These are phyloP conservation scores for Pichia sp. DNA, from an alignment of 1,139 yeast genomes.

Conservation along the genomic window DNA sequence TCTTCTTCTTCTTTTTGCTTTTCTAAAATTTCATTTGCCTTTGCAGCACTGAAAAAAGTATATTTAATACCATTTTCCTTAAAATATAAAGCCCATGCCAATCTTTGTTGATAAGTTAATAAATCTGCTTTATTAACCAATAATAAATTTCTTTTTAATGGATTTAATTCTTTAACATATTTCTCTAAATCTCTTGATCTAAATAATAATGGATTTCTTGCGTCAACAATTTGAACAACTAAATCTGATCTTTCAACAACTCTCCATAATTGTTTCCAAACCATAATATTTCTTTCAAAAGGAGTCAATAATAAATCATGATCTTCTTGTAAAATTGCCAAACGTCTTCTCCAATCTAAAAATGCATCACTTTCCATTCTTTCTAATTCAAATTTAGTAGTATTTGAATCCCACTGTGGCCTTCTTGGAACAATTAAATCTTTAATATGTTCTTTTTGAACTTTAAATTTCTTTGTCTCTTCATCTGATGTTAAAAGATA, in stretches of 20 bases:
- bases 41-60: conserved; percentile 89
- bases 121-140: conserved; percentile 94
- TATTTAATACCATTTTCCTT: conserved; percentile 61
- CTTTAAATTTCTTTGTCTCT: conserved; percentile 51
- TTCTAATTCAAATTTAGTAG: conserved; percentile 73
- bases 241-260: conserved; percentile 94
- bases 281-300: conserved; percentile 93
- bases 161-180: conserved; percentile 72
- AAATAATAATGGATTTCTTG: conserved; percentile 87
- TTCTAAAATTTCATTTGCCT: conserved; percentile 68
- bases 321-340: conserved; percentile 78
- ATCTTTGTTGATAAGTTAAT: conserved; percentile 68
- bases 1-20: conserved; percentile 43
- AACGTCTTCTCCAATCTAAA: conserved; percentile 85
- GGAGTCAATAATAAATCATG: conserved; percentile 87
- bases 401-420: conserved; percentile 74
- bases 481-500: conserved; percentile 63
- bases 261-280: conserved; percentile 98
- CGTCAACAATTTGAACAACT: conserved; percentile 96
- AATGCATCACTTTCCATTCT: conserved; percentile 87
- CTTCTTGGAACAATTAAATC: conserved; percentile 91
- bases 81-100: conserved; percentile 84
- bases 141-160: conserved; percentile 65
- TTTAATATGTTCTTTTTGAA: conserved; percentile 70
- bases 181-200: conserved; percentile 83